Evolutionary conservation across 805 yeast genomes (phyloP).

Genomic region (Barnettozyma pratensis): DNA sequence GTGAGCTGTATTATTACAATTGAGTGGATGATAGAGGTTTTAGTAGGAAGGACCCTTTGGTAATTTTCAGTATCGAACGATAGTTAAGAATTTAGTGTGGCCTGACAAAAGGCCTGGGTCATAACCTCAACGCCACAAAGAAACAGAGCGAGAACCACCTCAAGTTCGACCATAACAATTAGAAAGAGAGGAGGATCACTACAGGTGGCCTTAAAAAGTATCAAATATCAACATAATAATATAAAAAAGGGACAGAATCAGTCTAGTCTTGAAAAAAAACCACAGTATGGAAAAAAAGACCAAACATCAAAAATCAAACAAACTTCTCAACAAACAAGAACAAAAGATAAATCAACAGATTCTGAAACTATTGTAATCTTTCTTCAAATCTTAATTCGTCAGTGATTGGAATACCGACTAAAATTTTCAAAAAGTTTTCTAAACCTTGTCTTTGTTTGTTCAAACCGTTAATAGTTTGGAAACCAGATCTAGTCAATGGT

Average conservation of each 20-base stretch:
- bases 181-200: background rate
- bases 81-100: background rate
- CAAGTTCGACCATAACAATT: no score
- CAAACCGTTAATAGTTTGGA: constrained; percentile 84
- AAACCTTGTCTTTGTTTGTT: constrained; percentile 92
- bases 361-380: constrained; percentile 41
- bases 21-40: no score
- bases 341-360: background rate
- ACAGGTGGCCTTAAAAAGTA: background rate
- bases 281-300: constrained; percentile 6
- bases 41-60: constrained; percentile 21
- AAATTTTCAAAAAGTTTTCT: constrained; percentile 83
- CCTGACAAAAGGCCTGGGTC: background rate
- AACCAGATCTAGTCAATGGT: constrained; percentile 88
- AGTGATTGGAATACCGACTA: constrained; percentile 84
- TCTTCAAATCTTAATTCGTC: constrained; percentile 95
- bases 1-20: no score
- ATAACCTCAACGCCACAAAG: no score
- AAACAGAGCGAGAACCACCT: no score
- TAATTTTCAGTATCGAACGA: constrained; percentile 20
- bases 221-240: background rate
- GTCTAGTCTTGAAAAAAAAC: constrained; percentile 1
- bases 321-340: no score
- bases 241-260: background rate
- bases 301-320: background rate